phyloP scores from a whole-genome alignment of 345 rosid genomes.

The Eucalyptus microcorys region DNA sequence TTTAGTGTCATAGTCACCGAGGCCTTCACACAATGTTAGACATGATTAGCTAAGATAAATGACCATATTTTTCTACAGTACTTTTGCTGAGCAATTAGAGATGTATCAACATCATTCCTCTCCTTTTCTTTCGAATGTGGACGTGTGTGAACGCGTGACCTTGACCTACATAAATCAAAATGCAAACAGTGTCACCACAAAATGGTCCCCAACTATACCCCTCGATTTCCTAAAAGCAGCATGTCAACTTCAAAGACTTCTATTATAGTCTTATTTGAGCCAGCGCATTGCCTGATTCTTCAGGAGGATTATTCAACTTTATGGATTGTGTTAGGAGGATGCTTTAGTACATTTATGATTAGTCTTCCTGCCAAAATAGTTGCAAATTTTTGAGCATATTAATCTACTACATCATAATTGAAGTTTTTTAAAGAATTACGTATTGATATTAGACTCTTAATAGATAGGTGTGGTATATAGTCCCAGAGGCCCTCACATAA shows the following conservation, averaged over 20 bases:
- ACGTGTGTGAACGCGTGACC: background rate
- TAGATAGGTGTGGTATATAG: background rate
- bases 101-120: too few relatives aligned
- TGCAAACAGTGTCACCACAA: background rate
- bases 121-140: background rate
- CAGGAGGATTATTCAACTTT: background rate
- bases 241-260: background rate
- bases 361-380: background rate
- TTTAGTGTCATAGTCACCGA: background rate
- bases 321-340: background rate
- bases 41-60: too few relatives aligned
- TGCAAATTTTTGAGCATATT: background rate
- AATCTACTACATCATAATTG: too few relatives aligned
- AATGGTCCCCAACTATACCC: background rate
- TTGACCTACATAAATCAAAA: background rate
- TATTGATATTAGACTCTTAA: too few relatives aligned
- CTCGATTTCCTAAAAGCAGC: background rate
- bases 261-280: background rate
- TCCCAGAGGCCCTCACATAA: background rate
- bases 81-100: too few relatives aligned
- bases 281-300: background rate
- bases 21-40: background rate
- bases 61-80: too few relatives aligned
- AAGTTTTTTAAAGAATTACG: fast-evolving
- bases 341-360: background rate